Evolutionary conservation across 108 stramenopile genomes (phyloP).

Genomic region (Skeletonema grethae): DNA sequence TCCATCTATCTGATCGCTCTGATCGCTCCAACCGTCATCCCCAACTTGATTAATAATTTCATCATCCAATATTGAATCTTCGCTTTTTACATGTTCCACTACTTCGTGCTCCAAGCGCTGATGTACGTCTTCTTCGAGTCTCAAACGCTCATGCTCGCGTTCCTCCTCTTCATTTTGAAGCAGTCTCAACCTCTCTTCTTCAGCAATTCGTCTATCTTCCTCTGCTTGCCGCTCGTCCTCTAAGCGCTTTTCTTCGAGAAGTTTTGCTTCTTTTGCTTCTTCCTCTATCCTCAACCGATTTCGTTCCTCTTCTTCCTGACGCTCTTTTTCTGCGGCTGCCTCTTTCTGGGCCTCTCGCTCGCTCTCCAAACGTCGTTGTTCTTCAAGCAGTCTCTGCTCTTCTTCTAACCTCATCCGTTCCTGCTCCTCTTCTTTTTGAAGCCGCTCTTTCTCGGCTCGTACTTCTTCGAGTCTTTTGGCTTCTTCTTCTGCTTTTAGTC

Average conservation of each 20-base stretch:
- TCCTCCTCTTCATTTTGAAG: conserved; percentile 11
- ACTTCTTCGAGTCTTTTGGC: conserved; percentile 6
- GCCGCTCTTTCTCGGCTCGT: neutral
- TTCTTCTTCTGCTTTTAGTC: neutral
- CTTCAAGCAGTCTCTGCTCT: neutral
- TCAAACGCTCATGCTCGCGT: conserved; percentile 13
- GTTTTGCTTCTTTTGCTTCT: conserved; percentile 19
- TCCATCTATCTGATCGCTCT: conserved; percentile 8
- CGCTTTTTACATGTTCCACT: conserved; percentile 12
- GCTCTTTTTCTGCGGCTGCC: conserved; percentile 11
- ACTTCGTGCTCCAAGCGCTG: conserved; percentile 2
- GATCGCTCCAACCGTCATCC: conserved; percentile 4
- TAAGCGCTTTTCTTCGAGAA: conserved; percentile 3
- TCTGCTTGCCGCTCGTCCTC: conserved; percentile 16
- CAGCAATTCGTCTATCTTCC: neutral
- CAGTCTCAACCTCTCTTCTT: conserved; percentile 1
- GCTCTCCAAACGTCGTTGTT: conserved; percentile 14
- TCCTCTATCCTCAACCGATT: conserved; percentile 1
- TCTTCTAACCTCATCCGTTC: conserved; percentile 12
- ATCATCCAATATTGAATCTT: conserved; percentile 10
- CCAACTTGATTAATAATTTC: conserved; percentile 7
- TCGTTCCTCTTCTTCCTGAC: conserved; percentile 9
- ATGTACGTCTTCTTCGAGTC: neutral
- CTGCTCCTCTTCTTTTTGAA: conserved; percentile 10
- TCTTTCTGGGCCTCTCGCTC: conserved; percentile 15